phyloP scores from a whole-genome alignment of 176 grass and related monocot species.

The Poa pratensis region DNA sequence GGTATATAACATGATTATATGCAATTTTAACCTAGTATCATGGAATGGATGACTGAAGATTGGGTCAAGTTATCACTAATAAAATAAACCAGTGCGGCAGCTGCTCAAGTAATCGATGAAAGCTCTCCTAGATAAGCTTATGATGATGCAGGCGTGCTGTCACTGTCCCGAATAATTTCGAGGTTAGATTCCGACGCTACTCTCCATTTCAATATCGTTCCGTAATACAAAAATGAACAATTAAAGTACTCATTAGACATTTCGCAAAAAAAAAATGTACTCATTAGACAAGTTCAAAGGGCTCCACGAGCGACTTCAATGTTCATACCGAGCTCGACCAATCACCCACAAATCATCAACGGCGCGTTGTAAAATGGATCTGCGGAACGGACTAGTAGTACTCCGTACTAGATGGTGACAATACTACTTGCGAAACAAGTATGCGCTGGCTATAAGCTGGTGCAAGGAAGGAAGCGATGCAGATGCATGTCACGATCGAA shows the following conservation, averaged over 20 bases:
- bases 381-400: background rate
- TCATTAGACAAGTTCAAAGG: too few species aligned
- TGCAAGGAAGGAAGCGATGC: background rate
- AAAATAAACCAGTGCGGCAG: background rate
- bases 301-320: too few species aligned
- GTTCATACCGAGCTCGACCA: too few species aligned
- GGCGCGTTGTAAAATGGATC: too few species aligned
- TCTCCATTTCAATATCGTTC: background rate
- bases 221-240: too few species aligned
- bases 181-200: background rate
- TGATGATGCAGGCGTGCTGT: background rate
- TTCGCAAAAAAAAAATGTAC: too few species aligned
- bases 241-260: too few species aligned
- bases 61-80: background rate
- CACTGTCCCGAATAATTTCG: slow-evolving; percentile 7
- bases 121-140: slow-evolving; percentile 16
- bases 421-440: background rate
- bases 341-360: too few species aligned
- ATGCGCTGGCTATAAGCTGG: background rate
- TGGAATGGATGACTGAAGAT: background rate
- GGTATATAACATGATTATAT: background rate
- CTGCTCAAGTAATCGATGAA: slow-evolving; percentile 25
- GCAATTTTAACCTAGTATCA: background rate
- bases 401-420: background rate
- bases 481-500: background rate